phyloP scores from a whole-genome alignment of 169 alveolate species.

The Cyclospora cayetanensis region DNA sequence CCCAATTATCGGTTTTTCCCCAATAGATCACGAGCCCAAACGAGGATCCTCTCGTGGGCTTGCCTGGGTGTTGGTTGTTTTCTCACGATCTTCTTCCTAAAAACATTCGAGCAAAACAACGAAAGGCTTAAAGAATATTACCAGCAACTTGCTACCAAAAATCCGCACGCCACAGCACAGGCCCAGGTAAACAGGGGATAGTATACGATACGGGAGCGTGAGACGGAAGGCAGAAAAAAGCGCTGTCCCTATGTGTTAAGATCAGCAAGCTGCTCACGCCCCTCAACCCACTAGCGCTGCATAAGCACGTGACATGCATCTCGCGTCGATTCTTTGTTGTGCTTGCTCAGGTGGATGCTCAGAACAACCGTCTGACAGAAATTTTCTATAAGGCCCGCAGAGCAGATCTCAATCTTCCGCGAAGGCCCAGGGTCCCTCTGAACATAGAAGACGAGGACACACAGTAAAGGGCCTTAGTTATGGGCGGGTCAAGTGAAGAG shows the following conservation, averaged over 20 bases:
- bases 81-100: not conserved
- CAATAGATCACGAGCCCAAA: slow-evolving; percentile 29
- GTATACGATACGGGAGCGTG: not conserved
- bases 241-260: too few relatives aligned
- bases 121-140: not conserved
- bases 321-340: too few relatives aligned
- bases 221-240: not conserved
- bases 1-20: slow-evolving; percentile 53
- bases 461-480: too few relatives aligned
- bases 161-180: slow-evolving; percentile 14
- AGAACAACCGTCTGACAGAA: not conserved
- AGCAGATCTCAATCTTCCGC: not conserved
- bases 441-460: not conserved
- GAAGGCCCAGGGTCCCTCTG: not conserved
- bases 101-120: slow-evolving; percentile 20
- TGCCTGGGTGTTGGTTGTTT: not conserved
- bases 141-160: not conserved
- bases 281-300: not conserved
- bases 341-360: not conserved
- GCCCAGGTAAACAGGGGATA: not conserved
- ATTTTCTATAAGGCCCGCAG: not conserved
- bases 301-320: too few relatives aligned
- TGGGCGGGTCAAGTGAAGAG: too few relatives aligned
- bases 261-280: not conserved
- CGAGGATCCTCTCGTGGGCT: slow-evolving; percentile 29